Base-by-base conservation (phyloP, 2,329 filamentous ascomycete species). In the Aspergillus sp. region DNA sequence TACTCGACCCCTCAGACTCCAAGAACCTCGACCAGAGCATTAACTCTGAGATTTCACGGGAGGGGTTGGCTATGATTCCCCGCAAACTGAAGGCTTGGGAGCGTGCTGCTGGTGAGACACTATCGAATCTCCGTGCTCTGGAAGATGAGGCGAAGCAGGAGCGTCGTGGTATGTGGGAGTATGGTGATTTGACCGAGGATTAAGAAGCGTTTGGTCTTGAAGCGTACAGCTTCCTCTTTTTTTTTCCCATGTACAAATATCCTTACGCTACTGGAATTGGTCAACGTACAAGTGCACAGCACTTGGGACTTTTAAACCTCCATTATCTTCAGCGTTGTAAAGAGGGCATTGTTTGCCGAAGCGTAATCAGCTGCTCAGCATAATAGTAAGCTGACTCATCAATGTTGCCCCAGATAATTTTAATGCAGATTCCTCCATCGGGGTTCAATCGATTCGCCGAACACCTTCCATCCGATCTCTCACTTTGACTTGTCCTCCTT, bases 131-230 rank as follows among this genome's bases (percentile, higher is more conserved):
- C 61, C 87, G 85, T 70, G 84, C 89, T 74, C 84, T 89, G 52
- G 89, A 96, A 80, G 81, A 83, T 37, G 82, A 88, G 74, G 93
- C 93, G 4, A 96, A 96, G 84, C 80, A 84, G 55, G 86, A 87
- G 57, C 86, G 92, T 62, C 82, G 86, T 64, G 95, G 95, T 44
- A 95, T 96, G 84, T 99, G 93, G 93, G 95, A 99, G 83, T 99
- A 98, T 76, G 95, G 95, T 66, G 95, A 98, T 74, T 83, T 96
- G 70, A 96, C 91, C 14, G 93, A 96, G 79, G 91, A 96, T 70
- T 92, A 86, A 61, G 33, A 39, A 31, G 17, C 21, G 39, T 31
- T 52, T 53, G 53, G 24, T 21, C 27, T 52, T 37, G 21, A 48
- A 21, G 51, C 53, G 17, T 39, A 17, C 7, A 21, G 15, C 23